Conservation (phyloP, 2,329 filamentous ascomycete species). For the Leptographium radiaticola region DNA sequence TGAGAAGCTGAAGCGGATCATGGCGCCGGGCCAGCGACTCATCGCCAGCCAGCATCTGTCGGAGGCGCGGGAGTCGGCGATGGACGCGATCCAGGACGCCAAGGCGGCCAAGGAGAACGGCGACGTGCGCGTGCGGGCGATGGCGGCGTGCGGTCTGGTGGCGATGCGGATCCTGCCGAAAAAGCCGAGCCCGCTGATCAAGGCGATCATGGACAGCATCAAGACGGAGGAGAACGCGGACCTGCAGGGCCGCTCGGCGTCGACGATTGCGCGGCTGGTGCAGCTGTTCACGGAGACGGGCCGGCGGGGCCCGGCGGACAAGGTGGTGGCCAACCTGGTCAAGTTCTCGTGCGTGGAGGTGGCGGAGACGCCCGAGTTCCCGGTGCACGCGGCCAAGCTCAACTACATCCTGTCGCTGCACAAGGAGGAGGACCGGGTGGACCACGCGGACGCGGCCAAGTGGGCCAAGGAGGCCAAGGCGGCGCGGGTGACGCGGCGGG, state of each 20-base stretch:
- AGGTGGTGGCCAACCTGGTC: slow-evolving; percentile 87
- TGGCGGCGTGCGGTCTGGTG: slow-evolving; percentile 76
- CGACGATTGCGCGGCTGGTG: slow-evolving; percentile 74
- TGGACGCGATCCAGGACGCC: slow-evolving; percentile 66
- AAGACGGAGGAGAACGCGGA: slow-evolving; percentile 88
- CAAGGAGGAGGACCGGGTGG: slow-evolving; percentile 91
- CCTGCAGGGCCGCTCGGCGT: slow-evolving; percentile 74
- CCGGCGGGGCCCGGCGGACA: slow-evolving; percentile 78
- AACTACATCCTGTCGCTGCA: slow-evolving; percentile 81
- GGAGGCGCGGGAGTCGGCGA: slow-evolving; percentile 60
- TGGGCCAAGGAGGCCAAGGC: slow-evolving; percentile 83
- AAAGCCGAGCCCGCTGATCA: slow-evolving; percentile 86
- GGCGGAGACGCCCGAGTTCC: slow-evolving; percentile 92
- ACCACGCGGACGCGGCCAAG: slow-evolving; percentile 80
- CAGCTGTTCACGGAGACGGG: slow-evolving; percentile 70
- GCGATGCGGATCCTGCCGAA: slow-evolving; percentile 81
- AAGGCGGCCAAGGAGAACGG: slow-evolving; percentile 65
- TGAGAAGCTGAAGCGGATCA: slow-evolving; percentile 74
- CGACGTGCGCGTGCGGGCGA: slow-evolving; percentile 75
- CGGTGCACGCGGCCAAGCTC: slow-evolving; percentile 64
- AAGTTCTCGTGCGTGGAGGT: slow-evolving; percentile 98
- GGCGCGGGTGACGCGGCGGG: slow-evolving; percentile 78
- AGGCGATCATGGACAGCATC: slow-evolving; percentile 95
- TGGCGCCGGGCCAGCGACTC: slow-evolving; percentile 77
- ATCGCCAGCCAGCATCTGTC: slow-evolving; percentile 68